phyloP scores from a whole-genome alignment of 2,329 filamentous ascomycete genomes.

The Sclerotinia trifoliorum region DNA sequence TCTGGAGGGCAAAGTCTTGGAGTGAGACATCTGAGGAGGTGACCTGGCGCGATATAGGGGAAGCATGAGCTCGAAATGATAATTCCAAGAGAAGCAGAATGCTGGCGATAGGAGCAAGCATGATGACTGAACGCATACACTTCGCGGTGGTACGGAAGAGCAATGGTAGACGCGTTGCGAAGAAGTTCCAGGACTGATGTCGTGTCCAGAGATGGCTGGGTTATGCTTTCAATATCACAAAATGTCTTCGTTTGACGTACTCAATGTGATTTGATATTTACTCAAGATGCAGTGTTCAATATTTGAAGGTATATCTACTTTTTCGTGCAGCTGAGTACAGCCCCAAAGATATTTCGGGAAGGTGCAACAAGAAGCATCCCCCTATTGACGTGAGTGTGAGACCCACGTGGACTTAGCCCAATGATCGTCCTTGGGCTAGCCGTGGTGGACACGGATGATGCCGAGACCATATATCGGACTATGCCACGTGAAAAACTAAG shows the following conservation, averaged over 20 bases:
- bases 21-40: conserved; percentile 28
- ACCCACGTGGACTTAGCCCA: not conserved
- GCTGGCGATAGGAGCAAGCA: not conserved
- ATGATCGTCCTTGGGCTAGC: not conserved
- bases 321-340: not conserved
- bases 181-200: not conserved
- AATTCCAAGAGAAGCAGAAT: not conserved
- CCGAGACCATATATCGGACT: too few species aligned
- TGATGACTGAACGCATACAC: not conserved
- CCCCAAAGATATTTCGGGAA: not conserved
- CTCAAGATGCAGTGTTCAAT: not conserved
- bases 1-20: conserved; percentile 43
- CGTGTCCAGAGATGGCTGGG: not conserved
- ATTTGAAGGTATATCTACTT: not conserved
- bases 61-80: not conserved
- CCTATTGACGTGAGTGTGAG: conserved; percentile 4
- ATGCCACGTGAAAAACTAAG: not conserved
- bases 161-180: not conserved
- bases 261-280: too few species aligned
- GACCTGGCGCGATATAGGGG: not conserved
- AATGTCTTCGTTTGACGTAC: not conserved
- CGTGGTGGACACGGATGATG: too few species aligned
- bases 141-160: too few species aligned
- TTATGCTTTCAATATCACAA: not conserved
- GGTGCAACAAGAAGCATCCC: not conserved